Evolutionary conservation across 2,329 filamentous ascomycete species (phyloP), one percentile per base, ranked within the genome.

Genomic region (Daldinia sp.): DNA sequence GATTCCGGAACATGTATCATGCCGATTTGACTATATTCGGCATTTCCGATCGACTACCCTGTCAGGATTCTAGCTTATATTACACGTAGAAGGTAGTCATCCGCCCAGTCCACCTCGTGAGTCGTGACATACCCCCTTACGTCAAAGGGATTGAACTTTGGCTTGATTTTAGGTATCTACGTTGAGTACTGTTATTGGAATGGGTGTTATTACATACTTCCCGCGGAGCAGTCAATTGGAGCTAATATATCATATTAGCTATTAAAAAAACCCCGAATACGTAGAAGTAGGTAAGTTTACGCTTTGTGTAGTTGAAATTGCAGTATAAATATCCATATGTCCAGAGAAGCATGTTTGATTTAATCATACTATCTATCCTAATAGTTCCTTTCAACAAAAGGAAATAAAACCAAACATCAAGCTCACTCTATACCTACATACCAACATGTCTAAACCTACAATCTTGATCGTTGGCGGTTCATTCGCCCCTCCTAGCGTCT

Each of bases 381-480:
- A 19, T 6, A 13, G 29, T 47, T 27, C n/a, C 19, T 47, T 10
- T 6, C 10, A 5, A 45, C 8, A 32, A 48, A 8, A 21, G 4
- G 17, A 10, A 19, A 10, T 11, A 10, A 29, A 48, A 48, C 3
- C 45, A 23, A 50, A 34, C 11, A 3, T 17, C 35, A 2, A 34
- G 25, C 15, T 50, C 9, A 11, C 9, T 25, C 8, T 5, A 37
- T 4, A 32, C 10, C 10, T 34, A 39, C 13, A 37, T 11, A 29
- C 7, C 13, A 63, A 47, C 1, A 71, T 71, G 69, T 32, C 68
- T 2, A 69, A 69, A 11, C 70, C 68, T 8, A 63, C 61, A 15
- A 61, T 72, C 7, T 9, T 72, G 27, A 27, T 72, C 19, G 56
- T 62, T 13, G 58, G 70, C 2, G 71, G 71, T 54, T 69, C 72